These are phyloP conservation scores for Diatrype stigma DNA, from an alignment of 2,329 filamentous ascomycete species.

Conservation along the genomic window DNA sequence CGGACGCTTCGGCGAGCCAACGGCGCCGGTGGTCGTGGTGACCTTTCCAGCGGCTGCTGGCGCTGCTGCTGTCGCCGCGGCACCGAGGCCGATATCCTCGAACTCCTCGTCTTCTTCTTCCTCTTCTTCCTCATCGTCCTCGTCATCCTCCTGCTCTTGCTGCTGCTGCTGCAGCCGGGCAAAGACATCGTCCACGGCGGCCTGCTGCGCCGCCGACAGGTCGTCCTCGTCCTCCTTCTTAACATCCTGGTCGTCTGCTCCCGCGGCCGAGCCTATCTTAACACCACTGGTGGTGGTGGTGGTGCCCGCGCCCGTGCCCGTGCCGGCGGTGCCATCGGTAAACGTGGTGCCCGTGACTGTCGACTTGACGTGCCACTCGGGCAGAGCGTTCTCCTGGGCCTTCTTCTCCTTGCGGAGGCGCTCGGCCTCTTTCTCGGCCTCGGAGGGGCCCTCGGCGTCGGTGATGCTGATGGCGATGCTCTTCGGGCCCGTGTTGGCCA, in stretches of 20 bases:
- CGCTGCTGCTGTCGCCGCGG: neutral
- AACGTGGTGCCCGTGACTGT: slow-evolving; percentile 64
- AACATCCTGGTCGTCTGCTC: slow-evolving; percentile 31
- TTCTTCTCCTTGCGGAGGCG: slow-evolving; percentile 61
- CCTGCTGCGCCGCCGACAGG: slow-evolving; percentile 45
- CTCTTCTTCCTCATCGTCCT: slow-evolving; percentile 27
- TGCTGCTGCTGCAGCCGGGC: slow-evolving; percentile 59
- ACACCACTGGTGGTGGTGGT: slow-evolving; percentile 10
- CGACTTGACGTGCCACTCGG: slow-evolving; percentile 67
- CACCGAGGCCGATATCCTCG: slow-evolving; percentile 26
- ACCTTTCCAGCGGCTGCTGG: neutral
- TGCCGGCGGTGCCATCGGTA: slow-evolving; percentile 24
- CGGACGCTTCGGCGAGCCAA: slow-evolving; percentile 22
- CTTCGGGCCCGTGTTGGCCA: slow-evolving; percentile 62
- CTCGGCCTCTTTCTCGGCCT: slow-evolving; percentile 63
- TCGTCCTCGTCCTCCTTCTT: slow-evolving; percentile 46
- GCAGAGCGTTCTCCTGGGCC: slow-evolving; percentile 65
- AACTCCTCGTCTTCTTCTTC: slow-evolving; percentile 29
- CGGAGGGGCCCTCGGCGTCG: slow-evolving; percentile 59
- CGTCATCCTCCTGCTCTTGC: slow-evolving; percentile 39
- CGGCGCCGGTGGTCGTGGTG: neutral
- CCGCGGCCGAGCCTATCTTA: slow-evolving; percentile 26
- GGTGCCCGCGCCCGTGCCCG: slow-evolving; percentile 19
- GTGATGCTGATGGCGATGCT: slow-evolving; percentile 68
- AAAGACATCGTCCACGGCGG: slow-evolving; percentile 64